These are phyloP conservation scores for Aspergillus costaricaensis DNA, from an alignment of 2,329 filamentous ascomycete genomes.

Conservation along the genomic window DNA sequence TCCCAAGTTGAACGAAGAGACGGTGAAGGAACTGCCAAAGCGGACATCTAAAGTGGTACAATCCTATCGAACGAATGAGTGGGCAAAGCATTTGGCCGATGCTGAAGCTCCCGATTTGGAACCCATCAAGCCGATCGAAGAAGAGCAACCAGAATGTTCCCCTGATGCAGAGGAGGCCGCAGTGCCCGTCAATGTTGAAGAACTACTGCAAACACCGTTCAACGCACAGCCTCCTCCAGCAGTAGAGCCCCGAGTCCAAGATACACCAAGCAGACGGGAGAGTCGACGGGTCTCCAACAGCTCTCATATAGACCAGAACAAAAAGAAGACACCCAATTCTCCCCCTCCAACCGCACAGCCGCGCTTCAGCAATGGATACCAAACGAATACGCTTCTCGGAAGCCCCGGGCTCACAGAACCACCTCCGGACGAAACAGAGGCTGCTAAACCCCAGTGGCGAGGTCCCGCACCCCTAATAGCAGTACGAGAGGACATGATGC, in stretches of 20 bases:
- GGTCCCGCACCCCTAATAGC: slow-evolving; percentile 53
- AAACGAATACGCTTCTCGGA: slow-evolving; percentile 27
- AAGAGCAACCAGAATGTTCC: slow-evolving; percentile 34
- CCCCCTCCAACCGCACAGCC: slow-evolving; percentile 10
- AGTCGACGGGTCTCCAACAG: slow-evolving; percentile 18
- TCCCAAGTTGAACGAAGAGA: slow-evolving; percentile 35
- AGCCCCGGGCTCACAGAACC: slow-evolving; percentile 17
- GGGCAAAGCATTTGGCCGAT: slow-evolving; percentile 83
- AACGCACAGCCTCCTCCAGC: slow-evolving; percentile 51
- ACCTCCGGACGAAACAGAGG: slow-evolving; percentile 19
- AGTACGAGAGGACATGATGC: slow-evolving; percentile 56
- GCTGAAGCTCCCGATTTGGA: slow-evolving; percentile 72
- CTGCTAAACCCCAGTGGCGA: slow-evolving; percentile 26
- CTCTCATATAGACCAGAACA: slow-evolving; percentile 13
- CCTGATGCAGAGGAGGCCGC: slow-evolving; percentile 51
- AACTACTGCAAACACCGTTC: slow-evolving; percentile 65
- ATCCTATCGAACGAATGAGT: slow-evolving; percentile 90
- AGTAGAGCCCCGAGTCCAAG: slow-evolving; percentile 22
- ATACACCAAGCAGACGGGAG: slow-evolving; percentile 17
- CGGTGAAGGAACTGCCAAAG: slow-evolving; percentile 63
- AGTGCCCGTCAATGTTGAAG: slow-evolving; percentile 64
- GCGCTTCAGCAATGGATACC: slow-evolving; percentile 3
- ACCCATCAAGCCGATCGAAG: slow-evolving; percentile 45
- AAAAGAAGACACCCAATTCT: slow-evolving; percentile 13
- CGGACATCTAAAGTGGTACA: slow-evolving; percentile 74